Evolutionary conservation across 75 land plant species (phyloP).

Genomic region (Cupressus sempervirens): DNA sequence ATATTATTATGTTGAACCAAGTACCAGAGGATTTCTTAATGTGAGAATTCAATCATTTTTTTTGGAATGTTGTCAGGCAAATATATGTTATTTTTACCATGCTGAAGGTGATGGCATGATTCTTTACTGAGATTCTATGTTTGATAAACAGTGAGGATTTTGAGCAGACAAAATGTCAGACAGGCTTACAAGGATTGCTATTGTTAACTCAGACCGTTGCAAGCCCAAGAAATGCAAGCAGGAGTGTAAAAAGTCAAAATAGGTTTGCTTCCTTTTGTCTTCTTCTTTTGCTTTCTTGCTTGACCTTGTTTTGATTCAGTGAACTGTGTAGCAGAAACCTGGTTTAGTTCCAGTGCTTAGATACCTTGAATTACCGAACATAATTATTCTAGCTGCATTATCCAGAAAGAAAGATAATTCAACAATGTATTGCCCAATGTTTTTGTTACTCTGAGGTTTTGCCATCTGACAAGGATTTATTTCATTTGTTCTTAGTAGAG

Average conservation of each 20-base stretch:
- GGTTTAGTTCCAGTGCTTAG: no score
- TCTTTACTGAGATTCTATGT: background rate
- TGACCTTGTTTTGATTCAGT: background rate
- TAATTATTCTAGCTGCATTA: background rate
- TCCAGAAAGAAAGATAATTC: background rate
- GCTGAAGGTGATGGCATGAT: no score
- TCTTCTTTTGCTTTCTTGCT: background rate
- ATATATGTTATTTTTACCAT: background rate
- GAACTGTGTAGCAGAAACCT: background rate
- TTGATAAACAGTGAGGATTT: background rate
- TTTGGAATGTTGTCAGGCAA: background rate
- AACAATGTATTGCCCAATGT: background rate
- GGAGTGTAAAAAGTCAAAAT: conserved; percentile 99
- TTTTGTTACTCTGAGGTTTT: no score
- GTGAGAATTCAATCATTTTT: background rate
- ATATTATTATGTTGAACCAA: background rate
- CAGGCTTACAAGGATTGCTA: conserved; percentile 93
- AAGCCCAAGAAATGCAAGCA: conserved; percentile 98
- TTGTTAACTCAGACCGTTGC: conserved; percentile 91
- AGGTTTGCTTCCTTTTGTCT: conserved; percentile 47
- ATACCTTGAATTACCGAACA: no score
- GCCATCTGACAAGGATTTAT: no score
- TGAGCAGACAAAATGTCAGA: conserved; percentile 56
- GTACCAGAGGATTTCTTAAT: background rate
- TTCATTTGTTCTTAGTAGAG: no score